These are phyloP conservation scores for Misopates orontium DNA, from an alignment of 257 asterid species.

Conservation along the genomic window DNA sequence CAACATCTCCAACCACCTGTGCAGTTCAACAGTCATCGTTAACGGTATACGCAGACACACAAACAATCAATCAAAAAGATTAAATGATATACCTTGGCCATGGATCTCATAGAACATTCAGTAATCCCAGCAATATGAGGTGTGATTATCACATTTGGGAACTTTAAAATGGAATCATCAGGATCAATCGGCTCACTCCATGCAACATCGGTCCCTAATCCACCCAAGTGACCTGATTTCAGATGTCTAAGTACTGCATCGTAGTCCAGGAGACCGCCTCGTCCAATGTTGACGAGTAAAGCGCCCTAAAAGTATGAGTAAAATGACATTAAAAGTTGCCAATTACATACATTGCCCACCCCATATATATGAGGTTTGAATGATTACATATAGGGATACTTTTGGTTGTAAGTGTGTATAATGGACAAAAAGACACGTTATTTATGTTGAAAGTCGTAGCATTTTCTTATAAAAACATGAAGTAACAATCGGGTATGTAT, in stretches of 20 bases:
- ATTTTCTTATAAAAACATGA: too few relatives aligned
- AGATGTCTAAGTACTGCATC: slow-evolving; percentile 67
- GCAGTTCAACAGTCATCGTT: slow-evolving; percentile 17
- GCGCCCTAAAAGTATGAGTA: slow-evolving; percentile 58
- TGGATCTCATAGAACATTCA: slow-evolving; percentile 64
- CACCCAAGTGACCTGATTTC: slow-evolving; percentile 89
- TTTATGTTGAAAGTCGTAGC: too few relatives aligned
- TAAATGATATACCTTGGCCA: slow-evolving; percentile 99
- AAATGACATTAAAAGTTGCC: too few relatives aligned
- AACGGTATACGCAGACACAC: too few relatives aligned
- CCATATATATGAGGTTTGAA: too few relatives aligned
- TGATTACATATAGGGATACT: too few relatives aligned
- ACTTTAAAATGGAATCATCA: slow-evolving; percentile 64
- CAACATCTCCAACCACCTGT: slow-evolving; percentile 85
- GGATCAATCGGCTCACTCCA: slow-evolving; percentile 98
- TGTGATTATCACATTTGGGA: slow-evolving; percentile 80
- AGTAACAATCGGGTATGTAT: too few relatives aligned
- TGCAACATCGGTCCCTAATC: slow-evolving; percentile 92
- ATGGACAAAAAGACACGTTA: too few relatives aligned
- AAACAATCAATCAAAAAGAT: too few relatives aligned
- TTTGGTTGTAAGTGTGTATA: too few relatives aligned
- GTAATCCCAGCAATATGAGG: slow-evolving; percentile 98
- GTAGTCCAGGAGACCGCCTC: slow-evolving; percentile 88
- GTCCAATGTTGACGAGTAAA: slow-evolving; percentile 68
- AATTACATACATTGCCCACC: too few relatives aligned